Percentiles rank a stretch among this genome's conserved stretches.
Conservation (phyloP, 805 yeast species). For the Saccharomyces mikatae region DNA sequence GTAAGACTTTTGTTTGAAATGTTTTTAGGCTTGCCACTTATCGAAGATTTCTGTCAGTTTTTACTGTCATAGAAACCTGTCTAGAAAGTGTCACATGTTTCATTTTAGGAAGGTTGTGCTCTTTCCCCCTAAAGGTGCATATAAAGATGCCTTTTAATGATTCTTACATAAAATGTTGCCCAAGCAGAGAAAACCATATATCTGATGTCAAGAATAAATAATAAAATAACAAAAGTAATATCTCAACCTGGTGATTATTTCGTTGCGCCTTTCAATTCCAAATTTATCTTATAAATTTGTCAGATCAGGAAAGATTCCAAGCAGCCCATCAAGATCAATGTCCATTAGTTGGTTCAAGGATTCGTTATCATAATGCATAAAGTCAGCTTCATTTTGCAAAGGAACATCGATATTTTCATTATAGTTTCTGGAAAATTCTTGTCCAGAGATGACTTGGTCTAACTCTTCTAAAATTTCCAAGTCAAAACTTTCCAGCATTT, state of each 20-base stretch:
- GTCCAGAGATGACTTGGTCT: not conserved
- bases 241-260: not conserved
- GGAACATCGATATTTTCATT: not conserved
- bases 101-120: too few relatives aligned
- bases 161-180: too few relatives aligned
- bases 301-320: not conserved
- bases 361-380: not conserved
- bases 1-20: too few relatives aligned
- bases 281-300: not conserved
- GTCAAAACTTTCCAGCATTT: constrained; percentile 3
- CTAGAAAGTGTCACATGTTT: too few relatives aligned
- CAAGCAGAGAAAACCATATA: too few relatives aligned
- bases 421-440: not conserved
- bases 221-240: not conserved
- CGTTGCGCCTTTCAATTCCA: not conserved
- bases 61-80: too few relatives aligned
- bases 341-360: not conserved
- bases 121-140: too few relatives aligned
- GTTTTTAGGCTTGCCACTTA: too few relatives aligned
- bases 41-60: too few relatives aligned
- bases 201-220: too few relatives aligned
- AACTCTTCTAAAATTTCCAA: constrained; percentile 1
- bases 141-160: too few relatives aligned
- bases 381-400: not conserved
- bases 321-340: not conserved